Base-by-base conservation (phyloP, 352 stramenopile species). In the Phytophthora lateralis region DNA sequence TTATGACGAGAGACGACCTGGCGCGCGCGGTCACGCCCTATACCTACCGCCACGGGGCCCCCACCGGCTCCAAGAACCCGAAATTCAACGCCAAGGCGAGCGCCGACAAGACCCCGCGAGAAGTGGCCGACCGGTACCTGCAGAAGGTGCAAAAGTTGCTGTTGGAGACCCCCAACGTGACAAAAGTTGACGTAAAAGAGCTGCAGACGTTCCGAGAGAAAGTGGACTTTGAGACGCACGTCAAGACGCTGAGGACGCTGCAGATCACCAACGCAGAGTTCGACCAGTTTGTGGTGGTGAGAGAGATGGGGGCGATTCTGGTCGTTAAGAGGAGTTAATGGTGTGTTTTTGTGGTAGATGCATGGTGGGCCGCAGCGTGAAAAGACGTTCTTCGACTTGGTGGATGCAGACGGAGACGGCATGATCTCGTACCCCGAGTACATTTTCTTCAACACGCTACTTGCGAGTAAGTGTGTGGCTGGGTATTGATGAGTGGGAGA, bases 351-450 rank as follows among this genome's bases (percentile, higher is more conserved):
- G 6, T n/a, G 45, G 18, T 63, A 85, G 69, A 58, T 89, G 14
- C 82, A 91, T 41, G 84, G 84, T 1, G 80, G 82, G 2, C 85
- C 87, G 0, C 69, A 56, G 44, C 84, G 72, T 18, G 46, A 66
- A 7, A 86, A 89, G 59, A 85, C 82, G 26, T 96, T 96, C 60
- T 94, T 93, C 49, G 85, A 92, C 45, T 38, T 96, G 34, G 82
- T 96, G 34, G 87, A 96, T 55, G 81, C 85, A 8, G 89, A 96
- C 38, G 85, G 87, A 11, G 89, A 96, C 64, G 89, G 88, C 0
- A 67, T 96, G 26, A 96, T 96, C 55, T 93, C 82, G 55, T 96
- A 95, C 66, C 55, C 82, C 15, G 86, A 96, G 79, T 96, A 92
- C 76, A 93, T 95, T 76, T 91, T 96, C 64, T 95, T 96, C 71